phyloP scores from a whole-genome alignment of 257 asterid species.

The Prunella vulgaris region DNA sequence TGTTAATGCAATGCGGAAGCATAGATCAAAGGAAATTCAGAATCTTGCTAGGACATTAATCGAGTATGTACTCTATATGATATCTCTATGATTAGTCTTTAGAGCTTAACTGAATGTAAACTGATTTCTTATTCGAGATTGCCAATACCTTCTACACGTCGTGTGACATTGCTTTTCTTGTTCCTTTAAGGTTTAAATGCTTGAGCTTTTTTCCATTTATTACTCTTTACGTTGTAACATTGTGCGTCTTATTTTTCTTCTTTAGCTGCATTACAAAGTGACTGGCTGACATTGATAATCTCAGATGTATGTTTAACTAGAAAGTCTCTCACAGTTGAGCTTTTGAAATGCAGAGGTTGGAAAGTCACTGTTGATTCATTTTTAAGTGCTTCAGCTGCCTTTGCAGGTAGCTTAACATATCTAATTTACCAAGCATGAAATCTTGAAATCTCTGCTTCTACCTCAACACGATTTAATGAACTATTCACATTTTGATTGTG shows the following conservation, averaged over 20 bases:
- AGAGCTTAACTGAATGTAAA: not conserved
- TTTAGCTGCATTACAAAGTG: not conserved
- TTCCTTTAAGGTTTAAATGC: not conserved
- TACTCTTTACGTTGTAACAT: not conserved
- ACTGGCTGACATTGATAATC: not conserved
- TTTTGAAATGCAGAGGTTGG: conserved; percentile 69
- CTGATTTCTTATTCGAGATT: conserved; percentile 3
- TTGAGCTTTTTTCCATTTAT: not conserved
- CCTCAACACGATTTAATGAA: not conserved
- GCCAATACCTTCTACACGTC: not conserved
- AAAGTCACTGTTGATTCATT: conserved; percentile 70
- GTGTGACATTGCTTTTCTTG: not conserved
- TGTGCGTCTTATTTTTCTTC: not conserved
- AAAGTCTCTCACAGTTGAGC: conserved; percentile 16
- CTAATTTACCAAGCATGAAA: not conserved
- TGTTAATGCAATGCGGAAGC: conserved; percentile 48
- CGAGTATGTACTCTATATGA: conserved; percentile 34
- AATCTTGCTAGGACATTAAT: conserved; percentile 39
- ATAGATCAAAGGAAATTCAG: conserved; percentile 44
- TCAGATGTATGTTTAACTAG: not conserved
- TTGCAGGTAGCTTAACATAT: conserved; percentile 39
- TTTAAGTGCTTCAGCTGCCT: conserved; percentile 48
- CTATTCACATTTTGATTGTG: conserved; percentile 18
- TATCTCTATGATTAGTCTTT: conserved; percentile 7
- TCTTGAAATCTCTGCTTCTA: not conserved